These are phyloP conservation scores for Litchi chinensis DNA, from an alignment of 345 rosid species.

Conservation along the genomic window DNA sequence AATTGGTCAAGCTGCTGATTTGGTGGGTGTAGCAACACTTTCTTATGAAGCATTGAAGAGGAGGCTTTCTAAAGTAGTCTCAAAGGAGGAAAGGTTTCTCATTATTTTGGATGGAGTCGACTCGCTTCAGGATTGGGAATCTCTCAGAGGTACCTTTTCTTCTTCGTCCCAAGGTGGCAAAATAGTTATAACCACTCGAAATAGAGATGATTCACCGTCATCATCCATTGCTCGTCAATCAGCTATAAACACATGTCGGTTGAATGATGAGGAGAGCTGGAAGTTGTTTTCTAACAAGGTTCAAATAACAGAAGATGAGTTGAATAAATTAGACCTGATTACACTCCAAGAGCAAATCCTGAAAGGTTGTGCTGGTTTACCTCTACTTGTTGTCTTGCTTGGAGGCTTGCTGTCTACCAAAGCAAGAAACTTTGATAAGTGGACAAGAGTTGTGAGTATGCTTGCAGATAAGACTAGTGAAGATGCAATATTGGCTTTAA, in stretches of 20 bases:
- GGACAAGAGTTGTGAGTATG: neutral
- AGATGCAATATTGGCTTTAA: conserved; percentile 18
- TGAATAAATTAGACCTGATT: too few species aligned
- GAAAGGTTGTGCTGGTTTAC: neutral
- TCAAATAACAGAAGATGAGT: neutral
- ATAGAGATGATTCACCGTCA: neutral
- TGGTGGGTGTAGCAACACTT: conserved; percentile 7
- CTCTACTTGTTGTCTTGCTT: neutral
- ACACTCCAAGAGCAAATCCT: neutral
- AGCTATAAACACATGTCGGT: neutral
- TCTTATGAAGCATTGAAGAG: neutral
- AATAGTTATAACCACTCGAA: neutral
- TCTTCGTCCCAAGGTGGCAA: neutral
- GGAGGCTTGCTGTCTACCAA: neutral
- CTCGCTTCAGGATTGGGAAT: neutral
- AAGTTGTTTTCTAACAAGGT: neutral
- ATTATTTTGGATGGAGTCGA: conserved; percentile 11
- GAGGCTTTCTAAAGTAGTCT: conserved; percentile 7
- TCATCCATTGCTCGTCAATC: neutral
- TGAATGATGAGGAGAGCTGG: neutral
- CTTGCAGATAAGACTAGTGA: neutral
- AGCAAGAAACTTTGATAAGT: neutral
- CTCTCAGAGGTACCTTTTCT: neutral
- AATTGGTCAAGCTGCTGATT: conserved; percentile 2
- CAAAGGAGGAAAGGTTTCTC: conserved; percentile 24